Conservation (phyloP, 192 early-diverging fungal species). For the Backusella sp. region DNA sequence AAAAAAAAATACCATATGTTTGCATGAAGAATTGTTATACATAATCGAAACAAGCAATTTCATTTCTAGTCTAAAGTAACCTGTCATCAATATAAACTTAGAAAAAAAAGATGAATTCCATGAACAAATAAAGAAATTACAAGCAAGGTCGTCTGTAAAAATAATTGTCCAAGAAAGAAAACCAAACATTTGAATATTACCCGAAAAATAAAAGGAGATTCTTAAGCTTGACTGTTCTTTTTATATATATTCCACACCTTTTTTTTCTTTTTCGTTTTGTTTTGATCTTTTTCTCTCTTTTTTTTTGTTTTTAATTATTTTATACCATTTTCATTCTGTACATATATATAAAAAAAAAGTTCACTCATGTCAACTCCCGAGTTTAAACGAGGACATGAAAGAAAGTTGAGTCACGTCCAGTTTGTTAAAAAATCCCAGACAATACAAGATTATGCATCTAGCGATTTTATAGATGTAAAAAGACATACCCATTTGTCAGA, state of each 20-base stretch:
- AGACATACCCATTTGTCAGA: background rate
- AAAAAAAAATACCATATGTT: background rate
- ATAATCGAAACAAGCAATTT: too few species aligned
- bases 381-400: slow-evolving; percentile 9
- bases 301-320: background rate
- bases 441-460: background rate
- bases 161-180: background rate
- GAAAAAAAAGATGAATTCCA: background rate
- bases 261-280: background rate
- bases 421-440: background rate
- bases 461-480: background rate
- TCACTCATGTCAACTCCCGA: background rate
- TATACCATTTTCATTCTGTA: background rate
- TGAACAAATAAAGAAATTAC: background rate
- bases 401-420: background rate
- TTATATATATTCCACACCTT: background rate
- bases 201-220: background rate
- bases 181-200: background rate
- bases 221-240: background rate
- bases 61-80: too few species aligned
- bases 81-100: too few species aligned
- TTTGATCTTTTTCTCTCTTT: background rate
- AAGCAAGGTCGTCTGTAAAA: background rate
- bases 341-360: background rate
- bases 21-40: background rate